Base-by-base conservation (phyloP, 805 yeast species). In the Candida khao-thaluensis region DNA sequence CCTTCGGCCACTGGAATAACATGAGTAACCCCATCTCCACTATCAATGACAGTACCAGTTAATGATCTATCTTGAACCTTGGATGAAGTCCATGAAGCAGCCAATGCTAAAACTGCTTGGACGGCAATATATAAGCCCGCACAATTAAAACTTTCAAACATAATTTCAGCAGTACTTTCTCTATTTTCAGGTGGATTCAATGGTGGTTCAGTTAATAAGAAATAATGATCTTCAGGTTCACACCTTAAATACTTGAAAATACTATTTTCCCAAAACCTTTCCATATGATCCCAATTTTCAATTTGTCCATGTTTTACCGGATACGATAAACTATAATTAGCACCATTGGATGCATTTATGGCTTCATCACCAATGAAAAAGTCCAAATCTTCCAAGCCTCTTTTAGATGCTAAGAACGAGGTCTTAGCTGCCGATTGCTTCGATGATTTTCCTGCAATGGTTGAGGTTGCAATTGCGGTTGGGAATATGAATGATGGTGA, bases 251-350 rank as follows among this genome's bases (percentile, higher is more conserved):
- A 93, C 68, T 93, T 91, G 72, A 93, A 93, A 56, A 93, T 90
- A 33, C 96, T 87, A 56, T 86, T 85, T 59, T 93, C 98, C 99
- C 99, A 93, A 64, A 89, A 91, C 60, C 99, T 77, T 65, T 93
- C 99, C 99, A 93, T 93, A 59, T 93, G 97, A 68, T 93, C 99
- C 99, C 99, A 93, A 63, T 93, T 88, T 64, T 93, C 99, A 47
- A 93, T 85, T 71, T 93, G 99, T 17, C 99, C 99, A 59, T 93
- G 99, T 63, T 89, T 84, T 45, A 93, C 89, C 14, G 99, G 99
- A 57, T 93, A 93, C 47, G 81, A 78, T 43, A 93, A 70, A 20
- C 90, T 83, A 64, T 93, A 93, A 20, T 87, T 72, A 17, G 96
- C 88, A 5, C 96, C 95, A 52, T 79, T 83, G n/a, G 97, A 84